Evolutionary conservation across 306 rosid genomes (phyloP), one percentile per base, ranked within the genome.

Genomic region (Glycine soja): DNA sequence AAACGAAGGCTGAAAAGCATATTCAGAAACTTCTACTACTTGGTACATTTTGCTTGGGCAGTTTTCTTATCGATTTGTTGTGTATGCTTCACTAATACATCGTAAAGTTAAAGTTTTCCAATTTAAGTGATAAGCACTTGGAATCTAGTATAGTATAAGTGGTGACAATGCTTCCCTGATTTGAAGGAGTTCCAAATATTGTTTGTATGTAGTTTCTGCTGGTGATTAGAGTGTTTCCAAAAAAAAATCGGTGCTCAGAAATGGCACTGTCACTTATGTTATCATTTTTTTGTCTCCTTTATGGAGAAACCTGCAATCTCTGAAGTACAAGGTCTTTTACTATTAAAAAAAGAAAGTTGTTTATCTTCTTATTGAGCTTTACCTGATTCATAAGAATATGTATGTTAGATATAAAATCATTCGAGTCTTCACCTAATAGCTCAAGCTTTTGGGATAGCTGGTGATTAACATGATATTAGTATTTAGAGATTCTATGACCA

Each of bases 11-110:
- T 40, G 98, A 95, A 84, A 95, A 88, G 86, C 97, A 95, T 72
- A 89, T 95, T 80, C 98, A 93, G 88, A 96, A 93, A 84, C 99
- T 96, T 86, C 91, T 96, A 38, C 81, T 96, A 51, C 98, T 96
- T 50, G 99, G 99, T 96, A 90, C 12, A 43, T 72, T 72, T 80
- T 57, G 46, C 56, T 54, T 75, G 34, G 47, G 42, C 61, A 64
- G 12, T 56, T 73, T 46, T 43, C 59, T 77, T 46, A 77, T 81
- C 30, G 14, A 36, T 77, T 34, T 32, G 68, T 72, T 66, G 42
- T 50, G 53, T 83, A 24, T 78, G 32, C 68, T 68, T 74, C 51
- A 77, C 42, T 57, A 3, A 14, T 67, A 6, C 40, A 61, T 24
- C 57, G 15, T 53, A 24, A 75, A 61, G 79, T 73, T 73, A 51